Conservation (phyloP, 495 filamentous ascomycete species). For the Neurospora sp. region DNA sequence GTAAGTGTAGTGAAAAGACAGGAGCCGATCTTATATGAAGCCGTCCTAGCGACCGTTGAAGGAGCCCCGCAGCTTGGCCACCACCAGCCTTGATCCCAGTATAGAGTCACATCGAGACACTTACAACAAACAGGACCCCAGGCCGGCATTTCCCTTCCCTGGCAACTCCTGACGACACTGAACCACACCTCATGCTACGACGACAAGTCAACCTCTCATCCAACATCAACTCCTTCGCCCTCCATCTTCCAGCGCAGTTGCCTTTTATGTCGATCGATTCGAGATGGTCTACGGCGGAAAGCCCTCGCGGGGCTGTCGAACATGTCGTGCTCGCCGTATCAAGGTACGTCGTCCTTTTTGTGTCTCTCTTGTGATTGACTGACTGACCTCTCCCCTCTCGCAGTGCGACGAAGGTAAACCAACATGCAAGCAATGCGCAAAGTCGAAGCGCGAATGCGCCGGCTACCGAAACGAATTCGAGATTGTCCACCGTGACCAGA, state of each 20-base stretch:
- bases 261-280: neutral
- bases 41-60: neutral
- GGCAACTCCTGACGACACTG: neutral
- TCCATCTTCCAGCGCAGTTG: neutral
- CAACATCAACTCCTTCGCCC: neutral
- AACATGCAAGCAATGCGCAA: slow-evolving; percentile 55
- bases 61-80: neutral
- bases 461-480: slow-evolving; percentile 60
- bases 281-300: slow-evolving; percentile 65
- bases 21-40: neutral
- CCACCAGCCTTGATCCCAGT: neutral
- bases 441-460: slow-evolving; percentile 54
- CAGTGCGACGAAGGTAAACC: slow-evolving; percentile 61
- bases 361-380: neutral
- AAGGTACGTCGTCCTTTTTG: slow-evolving; percentile 41
- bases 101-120: neutral
- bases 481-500: slow-evolving; percentile 57
- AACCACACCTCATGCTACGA: neutral
- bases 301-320: slow-evolving; percentile 61
- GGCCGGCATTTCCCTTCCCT: neutral
- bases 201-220: neutral
- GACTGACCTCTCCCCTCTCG: neutral
- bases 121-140: neutral
- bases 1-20: neutral
- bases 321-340: slow-evolving; percentile 57